Evolutionary conservation across 176 grass and related monocot genomes (phyloP).

Genomic region (Oryza nivara): DNA sequence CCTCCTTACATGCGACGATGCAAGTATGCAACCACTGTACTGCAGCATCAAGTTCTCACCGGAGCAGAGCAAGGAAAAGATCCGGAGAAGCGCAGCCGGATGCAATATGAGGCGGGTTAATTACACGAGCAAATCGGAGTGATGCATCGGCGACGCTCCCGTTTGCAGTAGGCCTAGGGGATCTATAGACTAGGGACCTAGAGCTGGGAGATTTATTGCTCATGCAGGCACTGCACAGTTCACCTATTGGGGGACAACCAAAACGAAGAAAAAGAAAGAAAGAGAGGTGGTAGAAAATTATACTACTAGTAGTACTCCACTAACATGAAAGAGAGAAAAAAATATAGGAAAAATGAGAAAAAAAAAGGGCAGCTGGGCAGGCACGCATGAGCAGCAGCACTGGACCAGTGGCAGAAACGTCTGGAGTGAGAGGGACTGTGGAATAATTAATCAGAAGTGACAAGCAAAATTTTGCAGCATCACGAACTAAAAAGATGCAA

Average conservation of each 20-base stretch:
- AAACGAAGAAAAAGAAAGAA: not conserved
- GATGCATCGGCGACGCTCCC: conserved; percentile 27
- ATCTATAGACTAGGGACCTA: conserved; percentile 35
- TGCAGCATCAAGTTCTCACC: conserved; percentile 24
- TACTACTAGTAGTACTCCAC: not conserved
- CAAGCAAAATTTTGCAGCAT: not conserved
- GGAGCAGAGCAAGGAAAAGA: conserved; percentile 41
- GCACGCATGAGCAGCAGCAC: conserved; percentile 14
- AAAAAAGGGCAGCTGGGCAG: not conserved
- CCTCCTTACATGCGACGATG: not conserved
- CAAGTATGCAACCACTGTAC: not conserved
- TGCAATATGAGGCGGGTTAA: conserved; percentile 37
- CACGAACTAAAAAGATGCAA: not conserved
- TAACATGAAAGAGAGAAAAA: too few species aligned
- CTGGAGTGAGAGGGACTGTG: not conserved
- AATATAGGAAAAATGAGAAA: too few species aligned
- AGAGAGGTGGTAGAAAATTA: not conserved
- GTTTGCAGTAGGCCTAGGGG: not conserved
- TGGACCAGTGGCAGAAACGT: conserved; percentile 32
- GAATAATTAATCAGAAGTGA: not conserved
- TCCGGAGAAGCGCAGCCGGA: not conserved
- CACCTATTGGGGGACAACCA: not conserved
- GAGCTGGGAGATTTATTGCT: conserved; percentile 19
- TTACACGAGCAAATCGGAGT: conserved; percentile 41
- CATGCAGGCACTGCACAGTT: not conserved